Conservation (phyloP, 2,329 filamentous ascomycete genomes). For the Diaporthe ampelina region DNA sequence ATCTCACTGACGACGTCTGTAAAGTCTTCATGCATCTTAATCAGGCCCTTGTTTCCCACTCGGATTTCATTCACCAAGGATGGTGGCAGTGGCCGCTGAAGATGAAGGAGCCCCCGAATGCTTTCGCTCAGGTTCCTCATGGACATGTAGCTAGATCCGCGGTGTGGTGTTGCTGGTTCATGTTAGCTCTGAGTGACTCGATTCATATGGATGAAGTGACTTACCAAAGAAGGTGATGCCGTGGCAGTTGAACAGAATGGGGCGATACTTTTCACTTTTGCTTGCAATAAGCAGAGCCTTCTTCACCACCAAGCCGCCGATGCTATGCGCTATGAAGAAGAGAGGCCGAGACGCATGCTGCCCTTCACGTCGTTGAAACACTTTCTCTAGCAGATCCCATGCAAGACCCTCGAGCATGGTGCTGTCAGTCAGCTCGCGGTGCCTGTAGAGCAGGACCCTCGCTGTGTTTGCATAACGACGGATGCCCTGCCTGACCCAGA, state of each 20-base stretch:
- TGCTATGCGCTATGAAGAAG: conserved; percentile 72
- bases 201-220: conserved; percentile 35
- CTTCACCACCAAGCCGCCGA: conserved; percentile 73
- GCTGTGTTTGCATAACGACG: conserved; percentile 62
- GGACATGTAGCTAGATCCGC: conserved; percentile 73
- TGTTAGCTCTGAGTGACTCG: conserved; percentile 37
- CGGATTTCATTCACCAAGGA: conserved; percentile 65
- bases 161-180: conserved; percentile 68
- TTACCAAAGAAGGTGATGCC: conserved; percentile 72
- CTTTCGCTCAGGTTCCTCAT: conserved; percentile 68
- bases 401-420: conserved; percentile 61
- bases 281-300: conserved; percentile 65
- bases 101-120: conserved; percentile 65
- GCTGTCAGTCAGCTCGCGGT: conserved; percentile 58
- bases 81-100: conserved; percentile 64
- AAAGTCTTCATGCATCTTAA: conserved; percentile 68
- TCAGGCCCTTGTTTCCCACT: conserved; percentile 63
- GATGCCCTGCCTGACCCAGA: conserved; percentile 68
- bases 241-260: conserved; percentile 69
- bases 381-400: conserved; percentile 60
- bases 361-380: conserved; percentile 51
- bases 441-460: conserved; percentile 65
- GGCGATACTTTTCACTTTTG: conserved; percentile 53
- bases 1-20: conserved; percentile 69
- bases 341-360: conserved; percentile 61